These are phyloP conservation scores for apple (Malus domestica) DNA, from an alignment of 306 rosid genomes.

Conservation along the genomic window ASM211411v1 NC_041796.1:25794501-25795000, in stretches of 20 bases:
- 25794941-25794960: not conserved
- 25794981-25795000: not conserved
- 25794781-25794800: not conserved
- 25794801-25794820: not conserved
- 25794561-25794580: constrained; percentile 72
- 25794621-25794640: constrained; percentile 13
- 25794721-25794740: not conserved
- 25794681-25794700: not conserved
- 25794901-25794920: not conserved
- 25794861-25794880: not conserved
- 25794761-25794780: not conserved
- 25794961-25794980: not conserved
- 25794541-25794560: constrained; percentile 68
- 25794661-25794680: not conserved
- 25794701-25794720: not conserved
- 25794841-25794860: not conserved
- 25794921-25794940: not conserved
- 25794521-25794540: constrained; percentile 67
- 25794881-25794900: not conserved
- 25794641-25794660: not conserved
- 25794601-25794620: constrained; percentile 92
- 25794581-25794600: constrained; percentile 89
- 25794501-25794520: constrained; percentile 72
- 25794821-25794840: not conserved
- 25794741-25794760: not conserved